These are phyloP conservation scores for Pharus latifolius DNA, from an alignment of 176 grass and related monocot species.

Conservation along the genomic window DNA sequence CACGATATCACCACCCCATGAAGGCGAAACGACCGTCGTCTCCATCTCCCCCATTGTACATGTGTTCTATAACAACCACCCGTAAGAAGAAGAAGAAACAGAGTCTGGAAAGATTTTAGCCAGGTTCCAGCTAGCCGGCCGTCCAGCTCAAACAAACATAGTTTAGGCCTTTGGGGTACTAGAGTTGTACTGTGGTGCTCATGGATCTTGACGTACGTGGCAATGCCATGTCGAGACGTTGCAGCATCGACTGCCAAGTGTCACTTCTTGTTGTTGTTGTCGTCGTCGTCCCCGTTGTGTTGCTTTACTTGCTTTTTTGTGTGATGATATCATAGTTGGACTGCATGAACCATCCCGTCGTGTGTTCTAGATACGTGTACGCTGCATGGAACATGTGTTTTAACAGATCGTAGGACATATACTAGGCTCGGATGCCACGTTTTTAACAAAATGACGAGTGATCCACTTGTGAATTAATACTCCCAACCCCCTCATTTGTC, in stretches of 20 bases:
- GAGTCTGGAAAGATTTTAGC: background rate
- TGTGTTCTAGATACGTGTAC: background rate
- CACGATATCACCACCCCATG: slow-evolving; percentile 75
- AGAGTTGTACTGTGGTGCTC: too few species aligned
- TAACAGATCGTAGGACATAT: background rate
- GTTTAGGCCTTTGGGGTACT: background rate
- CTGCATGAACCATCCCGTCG: too few species aligned
- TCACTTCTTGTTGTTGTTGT: background rate
- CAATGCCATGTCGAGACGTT: too few species aligned
- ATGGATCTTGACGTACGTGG: background rate
- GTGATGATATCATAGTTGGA: too few species aligned
- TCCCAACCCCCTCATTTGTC: background rate
- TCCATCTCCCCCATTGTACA: background rate
- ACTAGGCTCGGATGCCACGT: background rate
- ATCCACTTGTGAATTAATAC: background rate
- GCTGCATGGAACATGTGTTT: background rate
- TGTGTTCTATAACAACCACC: too few species aligned
- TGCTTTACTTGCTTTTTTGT: background rate
- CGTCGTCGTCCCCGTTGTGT: background rate
- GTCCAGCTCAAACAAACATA: background rate
- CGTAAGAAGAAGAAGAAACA: too few species aligned
- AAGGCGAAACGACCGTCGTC: background rate
- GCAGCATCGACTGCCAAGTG: background rate
- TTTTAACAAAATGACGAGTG: background rate
- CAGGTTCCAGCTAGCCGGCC: too few species aligned